A percentile compares a stretch with the other conserved stretches of the same genome.
These are phyloP conservation scores for Penicillium roqueforti DNA, from an alignment of 495 filamentous ascomycete genomes.

Conservation along the genomic window DNA sequence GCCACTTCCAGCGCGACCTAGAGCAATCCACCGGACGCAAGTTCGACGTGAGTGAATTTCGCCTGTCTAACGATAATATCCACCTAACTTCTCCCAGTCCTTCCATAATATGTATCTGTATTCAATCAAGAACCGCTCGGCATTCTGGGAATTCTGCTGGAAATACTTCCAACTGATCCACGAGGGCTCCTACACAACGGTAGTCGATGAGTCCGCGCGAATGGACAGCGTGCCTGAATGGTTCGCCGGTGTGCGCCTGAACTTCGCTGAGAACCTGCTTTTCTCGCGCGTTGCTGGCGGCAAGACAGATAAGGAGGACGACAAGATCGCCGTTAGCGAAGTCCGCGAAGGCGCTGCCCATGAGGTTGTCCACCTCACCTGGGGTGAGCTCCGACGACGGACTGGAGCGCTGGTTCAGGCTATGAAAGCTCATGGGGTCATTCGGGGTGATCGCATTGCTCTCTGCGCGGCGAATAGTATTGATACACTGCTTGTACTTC, in stretches of 20 bases:
- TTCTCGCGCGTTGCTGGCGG: conserved; percentile 21
- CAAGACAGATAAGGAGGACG: conserved; percentile 58
- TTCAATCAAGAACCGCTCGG: conserved; percentile 54
- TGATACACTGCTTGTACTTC: conserved; percentile 62
- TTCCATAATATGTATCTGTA: conserved; percentile 63
- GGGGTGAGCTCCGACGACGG: conserved; percentile 53
- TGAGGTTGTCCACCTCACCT: conserved; percentile 53
- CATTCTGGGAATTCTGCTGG: conserved; percentile 66
- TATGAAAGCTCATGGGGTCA: conserved; percentile 58
- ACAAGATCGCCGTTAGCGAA: conserved; percentile 63
- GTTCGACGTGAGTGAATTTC: conserved; percentile 18
- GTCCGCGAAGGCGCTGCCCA: conserved; percentile 64
- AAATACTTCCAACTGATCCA: conserved; percentile 56
- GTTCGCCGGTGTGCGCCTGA: conserved; percentile 59
- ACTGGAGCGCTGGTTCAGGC: conserved; percentile 57
- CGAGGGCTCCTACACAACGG: conserved; percentile 51
- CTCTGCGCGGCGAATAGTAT: conserved; percentile 69
- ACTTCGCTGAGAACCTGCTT: conserved; percentile 80
- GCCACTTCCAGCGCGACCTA: conserved; percentile 44
- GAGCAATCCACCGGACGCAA: conserved; percentile 17
- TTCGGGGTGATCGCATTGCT: conserved; percentile 66
- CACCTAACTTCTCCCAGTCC: conserved; percentile 9
- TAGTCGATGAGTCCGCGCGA: conserved; percentile 62
- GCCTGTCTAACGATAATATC: background rate
- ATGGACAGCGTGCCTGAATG: conserved; percentile 66